Evolutionary conservation across 306 rosid genomes (phyloP).

Genomic region (Begonia masoniana): DNA sequence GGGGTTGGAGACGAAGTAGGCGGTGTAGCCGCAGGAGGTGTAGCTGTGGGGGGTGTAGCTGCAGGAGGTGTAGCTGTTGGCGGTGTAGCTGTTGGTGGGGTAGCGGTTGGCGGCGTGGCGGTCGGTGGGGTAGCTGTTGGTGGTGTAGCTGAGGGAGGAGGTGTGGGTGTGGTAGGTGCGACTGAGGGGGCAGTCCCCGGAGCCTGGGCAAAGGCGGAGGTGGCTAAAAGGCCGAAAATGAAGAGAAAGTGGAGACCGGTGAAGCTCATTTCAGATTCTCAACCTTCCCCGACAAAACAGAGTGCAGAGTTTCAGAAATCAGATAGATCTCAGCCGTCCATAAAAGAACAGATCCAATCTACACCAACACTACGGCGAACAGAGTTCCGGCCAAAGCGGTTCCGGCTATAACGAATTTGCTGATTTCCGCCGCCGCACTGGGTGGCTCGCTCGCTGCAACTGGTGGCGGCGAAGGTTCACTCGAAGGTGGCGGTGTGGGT

Average conservation of each 20-base stretch:
- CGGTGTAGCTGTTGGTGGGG: neutral
- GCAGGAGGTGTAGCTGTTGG: neutral
- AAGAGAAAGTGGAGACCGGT: constrained; percentile 1
- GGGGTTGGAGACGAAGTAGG: constrained; percentile 3
- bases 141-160: neutral
- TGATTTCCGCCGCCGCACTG: constrained; percentile 5
- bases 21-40: neutral
- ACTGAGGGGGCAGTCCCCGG: constrained; percentile 1
- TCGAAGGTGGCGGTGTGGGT: neutral
- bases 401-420: neutral
- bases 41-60: neutral
- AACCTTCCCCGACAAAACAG: neutral
- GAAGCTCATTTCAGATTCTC: constrained; percentile 4
- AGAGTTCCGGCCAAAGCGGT: constrained; percentile 1
- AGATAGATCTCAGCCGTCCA: neutral
- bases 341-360: constrained; percentile 4
- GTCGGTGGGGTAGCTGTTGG: constrained; percentile 1
- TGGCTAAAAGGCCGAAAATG: constrained; percentile 1
- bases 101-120: neutral
- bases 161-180: neutral
- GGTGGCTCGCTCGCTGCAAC: constrained; percentile 2
- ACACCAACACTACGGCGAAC: constrained; percentile 5
- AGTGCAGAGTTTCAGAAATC: neutral
- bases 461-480: constrained; percentile 1
- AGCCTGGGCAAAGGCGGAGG: constrained; percentile 7